Evolutionary conservation across 148 eudicot species (phyloP), one percentile per base, ranked within the genome.

Genomic region (Diospyros kaki): DNA sequence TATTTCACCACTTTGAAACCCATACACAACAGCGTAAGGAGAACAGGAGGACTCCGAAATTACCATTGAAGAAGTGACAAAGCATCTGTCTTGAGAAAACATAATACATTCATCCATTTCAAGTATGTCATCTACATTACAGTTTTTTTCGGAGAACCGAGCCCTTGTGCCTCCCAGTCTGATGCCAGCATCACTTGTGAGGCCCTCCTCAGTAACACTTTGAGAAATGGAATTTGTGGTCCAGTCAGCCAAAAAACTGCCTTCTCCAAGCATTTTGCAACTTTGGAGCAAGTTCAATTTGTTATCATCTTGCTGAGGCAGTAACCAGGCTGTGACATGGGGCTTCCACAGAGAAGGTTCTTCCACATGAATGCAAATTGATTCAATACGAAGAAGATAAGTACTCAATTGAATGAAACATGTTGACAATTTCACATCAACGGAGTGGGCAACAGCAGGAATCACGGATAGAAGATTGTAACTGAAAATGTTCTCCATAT

Each of bases 11-110:
- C 74, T 84, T 75, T 86, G 83, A 72, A 84, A 89, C 46, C 99
- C 99, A 78, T 93, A 96, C 42, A 93, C 99, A 83, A 93, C 80
- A 77, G 90, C 98, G 75, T 80, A 88, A 66, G 98, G 99, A 44
- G 77, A 76, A 66, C 73, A 75, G 82, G 71, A 81, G 74, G 80
- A 75, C 67, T 88, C 91, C 52, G 99, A 93, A 72, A 96, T 83
- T 74, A 96, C 90, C 98, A 93, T 91, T 53, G 99, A 87, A 65
- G 97, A 91, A 77, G 97, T 81, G 68, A 93, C 91, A 62, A 84
- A 61, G 55, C 72, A 80, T 68, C 71, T 86, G 76, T 68, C 79
- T 68, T 69, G 75, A 71, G 80, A 61, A 71, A 76, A 71, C 58
- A 28, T 73, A 76, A 78, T 76, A 62, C 41, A 76, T 10, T 18